phyloP scores from a whole-genome alignment of 257 asterid species.

The Datura wrightii region DNA sequence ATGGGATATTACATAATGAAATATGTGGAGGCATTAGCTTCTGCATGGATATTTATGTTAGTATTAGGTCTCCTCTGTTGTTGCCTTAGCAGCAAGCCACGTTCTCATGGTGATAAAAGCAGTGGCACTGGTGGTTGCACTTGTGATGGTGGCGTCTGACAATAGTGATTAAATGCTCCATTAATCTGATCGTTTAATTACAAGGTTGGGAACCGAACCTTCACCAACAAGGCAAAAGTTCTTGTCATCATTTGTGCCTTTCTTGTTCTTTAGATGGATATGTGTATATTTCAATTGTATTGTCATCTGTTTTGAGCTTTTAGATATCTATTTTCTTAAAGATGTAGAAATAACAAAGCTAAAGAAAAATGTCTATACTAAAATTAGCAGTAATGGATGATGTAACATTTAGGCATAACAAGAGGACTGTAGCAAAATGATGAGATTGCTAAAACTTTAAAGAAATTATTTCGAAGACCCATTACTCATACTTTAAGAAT shows the following conservation, averaged over 20 bases:
- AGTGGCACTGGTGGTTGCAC: conserved; percentile 31
- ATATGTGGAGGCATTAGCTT: conserved; percentile 33
- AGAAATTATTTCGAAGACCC: neutral
- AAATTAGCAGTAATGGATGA: too few relatives aligned
- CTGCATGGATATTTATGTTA: conserved; percentile 35
- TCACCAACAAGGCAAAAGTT: neutral
- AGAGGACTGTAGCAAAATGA: neutral
- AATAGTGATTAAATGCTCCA: too few relatives aligned
- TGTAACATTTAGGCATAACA: neutral
- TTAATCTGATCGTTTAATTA: too few relatives aligned
- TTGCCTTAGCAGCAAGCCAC: conserved; percentile 37
- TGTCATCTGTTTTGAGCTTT: too few relatives aligned
- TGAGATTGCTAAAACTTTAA: neutral
- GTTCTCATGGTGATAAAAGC: conserved; percentile 31
- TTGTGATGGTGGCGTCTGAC: conserved; percentile 35
- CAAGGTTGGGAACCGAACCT: too few relatives aligned
- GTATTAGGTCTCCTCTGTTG: conserved; percentile 38
- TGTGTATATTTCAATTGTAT: neutral
- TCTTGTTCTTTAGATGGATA: neutral
- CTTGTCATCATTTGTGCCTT: neutral
- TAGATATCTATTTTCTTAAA: too few relatives aligned
- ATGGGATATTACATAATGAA: conserved; percentile 39
- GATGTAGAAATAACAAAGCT: too few relatives aligned
- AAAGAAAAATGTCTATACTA: too few relatives aligned
- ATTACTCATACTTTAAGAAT: neutral